These are phyloP conservation scores for Pseudonitzschia delicatissima DNA, from an alignment of 108 stramenopile genomes.

Conservation along the genomic window DNA sequence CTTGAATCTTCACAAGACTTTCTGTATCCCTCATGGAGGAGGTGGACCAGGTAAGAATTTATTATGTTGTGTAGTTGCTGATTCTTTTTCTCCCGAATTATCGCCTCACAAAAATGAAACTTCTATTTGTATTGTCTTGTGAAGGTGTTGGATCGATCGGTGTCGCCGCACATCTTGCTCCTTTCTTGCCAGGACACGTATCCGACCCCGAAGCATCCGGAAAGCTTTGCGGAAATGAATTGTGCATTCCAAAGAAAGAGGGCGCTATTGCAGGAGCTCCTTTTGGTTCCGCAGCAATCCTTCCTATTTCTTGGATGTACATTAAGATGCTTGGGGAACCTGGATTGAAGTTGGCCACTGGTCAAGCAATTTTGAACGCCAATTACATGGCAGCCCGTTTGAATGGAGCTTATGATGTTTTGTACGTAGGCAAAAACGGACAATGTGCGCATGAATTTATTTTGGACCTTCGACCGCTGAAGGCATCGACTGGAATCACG, in stretches of 20 bases:
- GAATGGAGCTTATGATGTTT: slow-evolving; percentile 85
- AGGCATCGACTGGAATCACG: slow-evolving; percentile 86
- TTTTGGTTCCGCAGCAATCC: slow-evolving; percentile 97
- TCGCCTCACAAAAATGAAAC: too few species aligned
- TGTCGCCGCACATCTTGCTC: slow-evolving; percentile 93
- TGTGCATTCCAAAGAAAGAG: slow-evolving; percentile 72
- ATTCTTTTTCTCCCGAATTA: neutral
- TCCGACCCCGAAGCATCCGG: slow-evolving; percentile 79
- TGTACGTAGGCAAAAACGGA: slow-evolving; percentile 94
- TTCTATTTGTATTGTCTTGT: neutral
- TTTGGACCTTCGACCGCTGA: slow-evolving; percentile 94
- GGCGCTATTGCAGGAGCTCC: slow-evolving; percentile 95
- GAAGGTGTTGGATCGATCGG: slow-evolving; percentile 96
- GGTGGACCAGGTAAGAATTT: slow-evolving; percentile 84
- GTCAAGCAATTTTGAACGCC: slow-evolving; percentile 96
- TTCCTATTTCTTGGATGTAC: slow-evolving; percentile 99
- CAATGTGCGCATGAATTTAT: slow-evolving; percentile 99
- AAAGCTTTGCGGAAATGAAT: slow-evolving; percentile 72
- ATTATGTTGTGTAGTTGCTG: neutral
- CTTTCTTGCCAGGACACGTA: slow-evolving; percentile 96
- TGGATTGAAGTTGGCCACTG: slow-evolving; percentile 88
- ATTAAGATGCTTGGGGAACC: slow-evolving; percentile 96
- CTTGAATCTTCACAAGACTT: slow-evolving; percentile 99
- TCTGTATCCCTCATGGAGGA: slow-evolving; percentile 99
- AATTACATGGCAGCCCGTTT: slow-evolving; percentile 99